These are phyloP conservation scores for Candida schatavii DNA, from an alignment of 805 yeast species.

Conservation along the genomic window DNA sequence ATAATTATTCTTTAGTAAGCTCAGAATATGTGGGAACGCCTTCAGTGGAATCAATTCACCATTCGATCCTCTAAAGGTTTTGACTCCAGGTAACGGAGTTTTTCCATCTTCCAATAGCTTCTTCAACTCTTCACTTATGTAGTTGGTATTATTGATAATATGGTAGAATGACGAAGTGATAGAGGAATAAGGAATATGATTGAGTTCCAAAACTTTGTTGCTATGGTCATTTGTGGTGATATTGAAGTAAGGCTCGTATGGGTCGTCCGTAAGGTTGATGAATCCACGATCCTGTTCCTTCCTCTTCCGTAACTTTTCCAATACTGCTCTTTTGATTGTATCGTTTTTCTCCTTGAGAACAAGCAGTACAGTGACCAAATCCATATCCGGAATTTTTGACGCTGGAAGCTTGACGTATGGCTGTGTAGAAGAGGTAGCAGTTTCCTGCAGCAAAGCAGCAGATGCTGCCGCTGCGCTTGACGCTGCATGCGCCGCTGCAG, in stretches of 20 bases:
- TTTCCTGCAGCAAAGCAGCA: slow-evolving; percentile 11
- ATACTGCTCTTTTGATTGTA: slow-evolving; percentile 78
- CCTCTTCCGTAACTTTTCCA: slow-evolving; percentile 74
- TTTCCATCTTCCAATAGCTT: slow-evolving; percentile 45
- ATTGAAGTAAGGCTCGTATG: slow-evolving; percentile 76
- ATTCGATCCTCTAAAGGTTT: slow-evolving; percentile 46
- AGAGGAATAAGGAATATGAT: slow-evolving; percentile 77
- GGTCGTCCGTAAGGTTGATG: slow-evolving; percentile 84
- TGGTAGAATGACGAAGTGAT: slow-evolving; percentile 64
- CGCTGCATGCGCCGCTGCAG: slow-evolving; percentile 9
- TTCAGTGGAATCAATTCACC: slow-evolving; percentile 50
- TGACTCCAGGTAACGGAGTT: slow-evolving; percentile 42
- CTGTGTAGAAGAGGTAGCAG: slow-evolving; percentile 44
- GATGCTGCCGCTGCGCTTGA: slow-evolving; percentile 10
- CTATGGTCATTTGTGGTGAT: slow-evolving; percentile 53
- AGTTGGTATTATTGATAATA: slow-evolving; percentile 61
- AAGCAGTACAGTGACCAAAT: slow-evolving; percentile 75
- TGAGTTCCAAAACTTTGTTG: slow-evolving; percentile 44
- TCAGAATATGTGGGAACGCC: slow-evolving; percentile 48
- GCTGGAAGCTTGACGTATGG: slow-evolving; percentile 87
- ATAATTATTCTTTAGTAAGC: slow-evolving; percentile 26
- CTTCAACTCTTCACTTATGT: slow-evolving; percentile 39
- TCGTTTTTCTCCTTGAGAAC: slow-evolving; percentile 72
- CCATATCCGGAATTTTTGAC: slow-evolving; percentile 91
- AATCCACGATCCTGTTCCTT: slow-evolving; percentile 69